Evolutionary conservation across 2,329 filamentous ascomycete genomes (phyloP).

Genomic region (Claviceps sp.): DNA sequence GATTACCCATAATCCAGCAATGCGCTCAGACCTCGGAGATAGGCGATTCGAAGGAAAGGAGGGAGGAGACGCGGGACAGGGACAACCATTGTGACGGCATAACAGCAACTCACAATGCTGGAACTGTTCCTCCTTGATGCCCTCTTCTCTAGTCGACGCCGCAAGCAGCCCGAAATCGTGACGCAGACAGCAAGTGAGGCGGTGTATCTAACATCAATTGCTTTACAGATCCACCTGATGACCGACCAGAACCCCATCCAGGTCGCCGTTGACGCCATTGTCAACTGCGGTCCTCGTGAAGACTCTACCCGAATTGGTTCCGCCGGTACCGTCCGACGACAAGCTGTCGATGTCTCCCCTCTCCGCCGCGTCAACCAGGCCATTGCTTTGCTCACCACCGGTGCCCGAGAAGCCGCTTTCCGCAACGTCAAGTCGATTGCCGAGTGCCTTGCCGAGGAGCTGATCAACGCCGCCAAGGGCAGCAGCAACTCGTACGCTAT

Average conservation of each 20-base stretch:
- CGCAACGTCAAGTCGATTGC: conserved; percentile 99
- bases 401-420: conserved; percentile 97
- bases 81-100: background rate
- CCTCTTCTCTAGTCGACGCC: background rate
- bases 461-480: conserved; percentile 99
- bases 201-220: conserved; percentile 14
- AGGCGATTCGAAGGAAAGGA: background rate
- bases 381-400: conserved; percentile 96
- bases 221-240: conserved; percentile 89
- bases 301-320: conserved; percentile 99
- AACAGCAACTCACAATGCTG: background rate
- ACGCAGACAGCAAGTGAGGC: background rate
- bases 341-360: conserved; percentile 99
- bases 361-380: conserved; percentile 99
- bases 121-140: background rate
- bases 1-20: background rate
- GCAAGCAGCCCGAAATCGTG: background rate
- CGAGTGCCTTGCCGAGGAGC: conserved; percentile 98
- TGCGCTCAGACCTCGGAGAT: background rate
- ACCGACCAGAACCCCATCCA: conserved; percentile 99
- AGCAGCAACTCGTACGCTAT: conserved; percentile 99
- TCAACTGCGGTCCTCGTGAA: conserved; percentile 99
- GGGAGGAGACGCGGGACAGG: background rate
- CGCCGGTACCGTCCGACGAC: conserved; percentile 97
- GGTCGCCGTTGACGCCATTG: conserved; percentile 96